Evolutionary conservation across 2,329 filamentous ascomycete genomes (phyloP), one percentile per base, ranked within the genome.

Genomic region (Pseudonectria foliicola): DNA sequence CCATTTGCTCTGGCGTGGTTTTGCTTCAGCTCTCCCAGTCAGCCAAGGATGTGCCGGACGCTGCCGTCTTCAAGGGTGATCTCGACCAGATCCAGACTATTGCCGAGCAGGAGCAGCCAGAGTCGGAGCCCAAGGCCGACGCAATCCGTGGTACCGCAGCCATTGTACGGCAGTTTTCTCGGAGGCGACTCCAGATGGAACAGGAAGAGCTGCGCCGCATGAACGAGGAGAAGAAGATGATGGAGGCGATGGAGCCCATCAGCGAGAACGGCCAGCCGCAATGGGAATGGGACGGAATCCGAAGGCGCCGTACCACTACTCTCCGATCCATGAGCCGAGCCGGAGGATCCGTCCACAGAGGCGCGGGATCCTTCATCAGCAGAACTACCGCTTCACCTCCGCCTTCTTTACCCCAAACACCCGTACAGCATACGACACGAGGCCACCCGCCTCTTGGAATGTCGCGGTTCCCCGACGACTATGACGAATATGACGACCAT

Each of bases 21-120:
- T 65, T 98, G 7, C 67, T 98, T 8, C 92, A 98, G 56, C 75
- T 98, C n/a, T 95, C 92, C 34, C 96, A 96, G 59, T 95, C 90
- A 0, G 86, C 92, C 50, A 98, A 96, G 57, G 90, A 98, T 54
- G 90, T 98, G 0, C 92, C 92, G 6, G 92, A 96, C 56, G 73
- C 87, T 0, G 88, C 89, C 23, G 80, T 98, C 26, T 95, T 98
- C 68, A 80, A 80, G 36, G 92, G 90, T 29, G 88, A 96, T 54
- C 73, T 98, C 33, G 85, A 96, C 53, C 90, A 98, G 68, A 85
- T 96, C 35, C 85, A 92, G 23, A 94, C 90, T 21, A 92, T 96
- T 43, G 90, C 86, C 30, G 86, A 95, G 52, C 87, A 95, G 54
- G 87, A 94, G 57, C 88, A 96, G 57, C 84, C 89, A n/a, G 92